Conservation (phyloP, 2,329 filamentous ascomycete species). For the Phialophora macrospora region DNA sequence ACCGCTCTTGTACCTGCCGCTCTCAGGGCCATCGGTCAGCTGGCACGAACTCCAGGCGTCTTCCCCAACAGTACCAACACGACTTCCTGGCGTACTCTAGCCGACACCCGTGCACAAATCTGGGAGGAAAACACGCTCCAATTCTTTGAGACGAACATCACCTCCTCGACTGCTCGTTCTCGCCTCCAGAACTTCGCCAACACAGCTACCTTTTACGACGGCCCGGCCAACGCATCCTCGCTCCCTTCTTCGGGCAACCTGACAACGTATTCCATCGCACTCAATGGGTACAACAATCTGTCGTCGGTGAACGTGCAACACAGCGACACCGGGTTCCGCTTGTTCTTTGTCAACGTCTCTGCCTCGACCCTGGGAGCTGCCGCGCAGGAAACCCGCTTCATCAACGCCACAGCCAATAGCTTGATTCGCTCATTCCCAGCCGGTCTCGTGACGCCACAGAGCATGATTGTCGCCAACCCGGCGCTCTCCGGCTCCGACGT, state of each 20-base stretch:
- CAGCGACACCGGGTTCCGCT: conserved; percentile 67
- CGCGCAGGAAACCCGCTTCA: conserved; percentile 59
- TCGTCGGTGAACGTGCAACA: conserved; percentile 64
- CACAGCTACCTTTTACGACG: conserved; percentile 49
- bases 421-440: conserved; percentile 64
- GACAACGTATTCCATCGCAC: conserved; percentile 61
- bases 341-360: conserved; percentile 66
- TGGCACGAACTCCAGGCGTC: conserved; percentile 55
- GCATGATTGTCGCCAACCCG: conserved; percentile 66
- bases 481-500: conserved; percentile 58
- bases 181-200: conserved; percentile 58
- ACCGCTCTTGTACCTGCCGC: conserved; percentile 66
- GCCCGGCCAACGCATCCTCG: conserved; percentile 51
- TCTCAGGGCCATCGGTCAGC: conserved; percentile 61
- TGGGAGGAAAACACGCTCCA: conserved; percentile 66
- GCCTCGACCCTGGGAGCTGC: conserved; percentile 48
- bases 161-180: conserved; percentile 50
- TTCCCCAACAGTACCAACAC: conserved; percentile 52
- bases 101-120: conserved; percentile 59
- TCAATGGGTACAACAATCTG: conserved; percentile 59
- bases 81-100: conserved; percentile 40
- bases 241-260: conserved; percentile 50
- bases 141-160: conserved; percentile 61
- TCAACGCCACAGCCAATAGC: conserved; percentile 63
- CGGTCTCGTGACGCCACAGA: conserved; percentile 61